Conservation (phyloP, 192 early-diverging fungal genomes). For the Linnemannia elongata region DNA sequence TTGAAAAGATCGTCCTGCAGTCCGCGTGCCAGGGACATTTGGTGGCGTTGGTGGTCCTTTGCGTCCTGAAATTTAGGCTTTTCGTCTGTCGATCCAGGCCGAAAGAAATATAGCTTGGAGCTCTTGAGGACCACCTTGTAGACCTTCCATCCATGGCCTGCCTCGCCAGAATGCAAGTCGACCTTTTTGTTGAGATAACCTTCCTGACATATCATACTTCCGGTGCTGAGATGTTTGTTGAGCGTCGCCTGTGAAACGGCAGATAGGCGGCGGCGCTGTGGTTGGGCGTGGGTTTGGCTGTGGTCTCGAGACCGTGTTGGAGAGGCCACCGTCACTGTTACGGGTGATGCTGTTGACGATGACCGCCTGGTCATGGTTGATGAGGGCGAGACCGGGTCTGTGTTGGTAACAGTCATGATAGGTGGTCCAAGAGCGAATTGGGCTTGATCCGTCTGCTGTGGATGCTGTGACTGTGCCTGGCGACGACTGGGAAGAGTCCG, state of each 20-base stretch:
- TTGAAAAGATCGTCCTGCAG: neutral
- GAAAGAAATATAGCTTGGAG: constrained; percentile 83
- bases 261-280: constrained; percentile 2
- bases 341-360: neutral
- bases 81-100: constrained; percentile 65
- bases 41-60: constrained; percentile 38
- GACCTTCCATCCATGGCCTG: constrained; percentile 81
- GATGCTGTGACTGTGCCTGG: neutral
- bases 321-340: neutral
- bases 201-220: constrained; percentile 60
- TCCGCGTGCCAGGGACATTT: constrained; percentile 12
- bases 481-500: neutral
- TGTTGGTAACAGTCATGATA: neutral
- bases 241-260: constrained; percentile 6
- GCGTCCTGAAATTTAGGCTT: constrained; percentile 34
- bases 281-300: neutral
- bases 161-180: constrained; percentile 73
- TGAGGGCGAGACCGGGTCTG: neutral
- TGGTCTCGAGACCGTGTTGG: constrained; percentile 1
- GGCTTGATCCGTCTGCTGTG: constrained; percentile 25
- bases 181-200: constrained; percentile 84
- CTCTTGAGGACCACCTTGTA: constrained; percentile 81
- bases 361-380: neutral
- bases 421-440: neutral
- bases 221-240: constrained; percentile 42